Evolutionary conservation across 2,329 filamentous ascomycete species (phyloP).

Genomic region (Meredithiella fracta): DNA sequence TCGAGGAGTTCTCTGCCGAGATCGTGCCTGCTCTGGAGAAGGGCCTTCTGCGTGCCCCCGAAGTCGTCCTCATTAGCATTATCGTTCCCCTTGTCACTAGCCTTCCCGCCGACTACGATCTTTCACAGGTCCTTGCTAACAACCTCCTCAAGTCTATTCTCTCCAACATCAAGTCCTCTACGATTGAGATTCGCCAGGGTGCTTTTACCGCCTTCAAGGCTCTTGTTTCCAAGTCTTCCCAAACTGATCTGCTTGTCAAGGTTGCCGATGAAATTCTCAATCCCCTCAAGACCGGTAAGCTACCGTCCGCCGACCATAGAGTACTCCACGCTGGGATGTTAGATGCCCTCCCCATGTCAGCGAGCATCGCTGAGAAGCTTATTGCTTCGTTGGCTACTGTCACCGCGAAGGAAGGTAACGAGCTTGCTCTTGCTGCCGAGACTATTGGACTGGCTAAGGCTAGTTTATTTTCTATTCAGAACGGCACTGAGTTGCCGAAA

Average conservation of each 20-base stretch:
- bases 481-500: slow-evolving; percentile 45
- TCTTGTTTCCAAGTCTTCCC: slow-evolving; percentile 44
- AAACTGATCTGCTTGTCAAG: slow-evolving; percentile 43
- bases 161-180: slow-evolving; percentile 85
- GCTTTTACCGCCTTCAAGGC: slow-evolving; percentile 58
- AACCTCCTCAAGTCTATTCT: slow-evolving; percentile 74
- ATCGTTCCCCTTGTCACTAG: slow-evolving; percentile 56
- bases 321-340: slow-evolving; percentile 71
- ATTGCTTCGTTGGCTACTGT: slow-evolving; percentile 49
- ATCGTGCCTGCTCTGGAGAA: slow-evolving; percentile 76
- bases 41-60: slow-evolving; percentile 71
- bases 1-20: slow-evolving; percentile 59
- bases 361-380: slow-evolving; percentile 48
- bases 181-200: slow-evolving; percentile 57
- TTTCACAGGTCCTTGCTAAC: slow-evolving; percentile 54
- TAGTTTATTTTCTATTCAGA: slow-evolving; percentile 43
- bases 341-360: slow-evolving; percentile 42
- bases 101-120: slow-evolving; percentile 53
- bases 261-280: slow-evolving; percentile 61
- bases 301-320: slow-evolving; percentile 72
- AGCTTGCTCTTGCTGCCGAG: slow-evolving; percentile 62
- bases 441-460: slow-evolving; percentile 54
- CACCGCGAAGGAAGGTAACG: slow-evolving; percentile 74
- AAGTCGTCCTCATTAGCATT: slow-evolving; percentile 70
- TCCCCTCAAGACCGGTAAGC: slow-evolving; percentile 69